phyloP scores from a whole-genome alignment of 148 eudicot species.

The Simmondsia chinensis region DNA sequence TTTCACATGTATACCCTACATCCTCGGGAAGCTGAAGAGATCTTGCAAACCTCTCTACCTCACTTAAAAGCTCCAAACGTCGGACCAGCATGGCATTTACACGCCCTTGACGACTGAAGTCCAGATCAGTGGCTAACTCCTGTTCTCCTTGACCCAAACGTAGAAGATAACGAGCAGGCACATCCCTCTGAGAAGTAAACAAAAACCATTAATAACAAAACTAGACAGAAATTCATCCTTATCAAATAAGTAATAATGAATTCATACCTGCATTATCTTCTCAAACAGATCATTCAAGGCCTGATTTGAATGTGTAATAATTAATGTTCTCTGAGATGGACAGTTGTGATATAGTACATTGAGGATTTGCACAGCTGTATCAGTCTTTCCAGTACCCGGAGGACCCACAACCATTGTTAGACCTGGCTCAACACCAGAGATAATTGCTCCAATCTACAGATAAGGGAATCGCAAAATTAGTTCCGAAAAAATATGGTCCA shows the following conservation, averaged over 20 bases:
- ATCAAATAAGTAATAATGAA: too few species aligned
- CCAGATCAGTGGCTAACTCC: conserved; percentile 95
- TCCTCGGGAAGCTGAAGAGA: conserved; percentile 96
- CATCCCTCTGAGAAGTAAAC: conserved; percentile 72
- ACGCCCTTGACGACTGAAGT: conserved; percentile 97
- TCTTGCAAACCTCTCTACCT: conserved; percentile 96
- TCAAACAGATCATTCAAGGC: conserved; percentile 95
- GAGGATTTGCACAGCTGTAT: conserved; percentile 90
- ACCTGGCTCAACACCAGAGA: conserved; percentile 91
- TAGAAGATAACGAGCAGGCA: conserved; percentile 97
- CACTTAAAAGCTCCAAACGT: conserved; percentile 81
- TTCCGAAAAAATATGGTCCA: too few species aligned
- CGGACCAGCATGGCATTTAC: conserved; percentile 98
- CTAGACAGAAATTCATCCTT: too few species aligned
- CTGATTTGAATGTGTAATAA: conserved; percentile 96
- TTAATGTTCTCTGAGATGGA: conserved; percentile 93
- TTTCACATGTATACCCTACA: conserved; percentile 98
- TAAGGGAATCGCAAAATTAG: background rate
- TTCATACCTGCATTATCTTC: conserved; percentile 98
- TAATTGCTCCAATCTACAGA: conserved; percentile 79
- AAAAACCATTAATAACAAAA: conserved; percentile 1
- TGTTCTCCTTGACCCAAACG: conserved; percentile 99
- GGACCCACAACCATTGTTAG: conserved; percentile 99
- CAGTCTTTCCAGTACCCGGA: conserved; percentile 99
- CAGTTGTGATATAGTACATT: conserved; percentile 97